phyloP scores from a whole-genome alignment of 257 asterid genomes.

The Solanum pimpinellifolium region DNA sequence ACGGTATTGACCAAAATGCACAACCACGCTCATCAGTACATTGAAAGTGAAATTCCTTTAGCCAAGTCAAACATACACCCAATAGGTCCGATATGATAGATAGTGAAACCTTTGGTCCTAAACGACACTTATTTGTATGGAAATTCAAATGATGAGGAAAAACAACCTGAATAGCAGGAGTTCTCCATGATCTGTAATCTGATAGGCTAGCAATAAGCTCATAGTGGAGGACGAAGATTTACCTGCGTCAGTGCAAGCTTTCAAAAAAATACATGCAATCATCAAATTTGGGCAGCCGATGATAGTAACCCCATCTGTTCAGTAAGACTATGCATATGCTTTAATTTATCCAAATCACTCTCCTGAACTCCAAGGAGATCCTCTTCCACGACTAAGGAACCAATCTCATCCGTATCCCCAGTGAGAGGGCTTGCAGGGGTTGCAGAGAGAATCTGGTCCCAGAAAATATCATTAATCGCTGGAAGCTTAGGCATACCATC shows the following conservation, averaged over 20 bases:
- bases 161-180: background rate
- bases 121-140: background rate
- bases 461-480: constrained; percentile 57
- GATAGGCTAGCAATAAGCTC: background rate
- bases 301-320: constrained; percentile 69
- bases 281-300: constrained; percentile 19
- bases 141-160: background rate
- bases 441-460: constrained; percentile 76
- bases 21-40: background rate
- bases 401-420: constrained; percentile 39
- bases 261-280: background rate
- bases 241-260: background rate
- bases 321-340: constrained; percentile 39
- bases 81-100: background rate
- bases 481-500: constrained; percentile 53
- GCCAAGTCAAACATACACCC: background rate
- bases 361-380: constrained; percentile 25
- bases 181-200: background rate
- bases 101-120: background rate
- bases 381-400: constrained; percentile 13
- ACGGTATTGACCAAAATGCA: background rate
- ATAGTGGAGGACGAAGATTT: background rate
- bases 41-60: background rate
- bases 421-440: constrained; percentile 36
- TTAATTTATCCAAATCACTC: constrained; percentile 41